These are phyloP conservation scores for Coprinopsis cinerea DNA, from an alignment of 768 basidiomycete genomes.

Conservation along the genomic window DNA sequence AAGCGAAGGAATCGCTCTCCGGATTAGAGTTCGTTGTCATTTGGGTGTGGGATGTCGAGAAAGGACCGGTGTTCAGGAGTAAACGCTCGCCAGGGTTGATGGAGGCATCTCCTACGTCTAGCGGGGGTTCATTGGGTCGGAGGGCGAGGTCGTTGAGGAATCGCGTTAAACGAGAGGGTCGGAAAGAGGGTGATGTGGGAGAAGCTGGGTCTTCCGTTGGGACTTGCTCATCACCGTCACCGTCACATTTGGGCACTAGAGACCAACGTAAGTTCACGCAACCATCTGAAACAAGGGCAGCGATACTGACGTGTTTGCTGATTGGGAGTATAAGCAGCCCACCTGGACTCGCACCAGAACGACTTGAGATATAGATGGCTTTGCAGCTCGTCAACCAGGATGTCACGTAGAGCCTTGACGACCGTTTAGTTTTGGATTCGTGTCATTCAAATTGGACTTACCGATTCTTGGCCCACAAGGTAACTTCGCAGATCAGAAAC, in stretches of 20 bases:
- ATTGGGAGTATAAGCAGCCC: constrained; percentile 77
- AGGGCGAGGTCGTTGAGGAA: constrained; percentile 61
- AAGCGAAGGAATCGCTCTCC: constrained; percentile 88
- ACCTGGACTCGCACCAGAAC: constrained; percentile 92
- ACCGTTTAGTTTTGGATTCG: no score
- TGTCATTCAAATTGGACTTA: constrained; percentile 31
- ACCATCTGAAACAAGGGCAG: background rate
- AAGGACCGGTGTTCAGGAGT: constrained; percentile 8
- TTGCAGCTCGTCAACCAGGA: constrained; percentile 91
- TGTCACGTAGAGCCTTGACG: constrained; percentile 92
- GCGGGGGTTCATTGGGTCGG: constrained; percentile 74
- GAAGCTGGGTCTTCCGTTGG: constrained; percentile 27
- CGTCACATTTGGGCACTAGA: constrained; percentile 68
- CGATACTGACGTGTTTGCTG: constrained; percentile 64
- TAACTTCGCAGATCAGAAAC: constrained; percentile 84
- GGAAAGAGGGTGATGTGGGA: constrained; percentile 33
- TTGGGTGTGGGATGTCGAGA: constrained; percentile 14
- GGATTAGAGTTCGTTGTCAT: constrained; percentile 48
- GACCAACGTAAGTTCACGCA: no score
- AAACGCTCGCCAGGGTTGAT: constrained; percentile 11
- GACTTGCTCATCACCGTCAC: constrained; percentile 30
- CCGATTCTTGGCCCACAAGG: constrained; percentile 80
- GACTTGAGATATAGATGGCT: constrained; percentile 96
- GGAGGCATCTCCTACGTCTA: constrained; percentile 48
- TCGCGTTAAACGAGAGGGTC: constrained; percentile 47